Base-by-base conservation (phyloP, 306 rosid species). In the Adenanthera pavonina region DNA sequence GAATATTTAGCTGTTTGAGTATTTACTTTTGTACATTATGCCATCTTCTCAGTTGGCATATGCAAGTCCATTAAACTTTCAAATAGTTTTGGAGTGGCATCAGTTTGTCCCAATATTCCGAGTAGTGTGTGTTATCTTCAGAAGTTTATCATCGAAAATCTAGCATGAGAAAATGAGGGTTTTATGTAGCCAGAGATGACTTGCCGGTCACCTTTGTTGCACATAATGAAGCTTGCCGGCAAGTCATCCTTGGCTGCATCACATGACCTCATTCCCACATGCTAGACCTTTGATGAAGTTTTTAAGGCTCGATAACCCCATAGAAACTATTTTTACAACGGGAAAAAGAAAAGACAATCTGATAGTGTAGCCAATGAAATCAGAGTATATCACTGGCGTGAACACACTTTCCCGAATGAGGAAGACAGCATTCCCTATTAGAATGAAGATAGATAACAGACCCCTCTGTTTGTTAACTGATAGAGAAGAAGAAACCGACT, bases 191-290 rank as follows among this genome's bases (percentile, higher is more conserved):
- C 94, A 90, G 44, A 82, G 92, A 94, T 56, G 90, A 87, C 97
- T 92, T 91, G 95, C 94, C 98, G 92, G 78, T n/a, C 66, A 65
- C 54, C 34, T 7, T 43, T 1, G 6, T 51, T 51, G 17, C 14
- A 1, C 0, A 19, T n/a, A 85, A 13, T 36, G 6, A 81, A 72
- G 61, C 70, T 68, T 66, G 78, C 85, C 97, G 97, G 97, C 98
- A 95, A 95, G 94, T 95, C 98, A 95, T 95, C 98, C 97, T 95
- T 95, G 98, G 98, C 98, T 95, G 92, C 90, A 91, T 43, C 64
- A 85, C 86, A 78, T 83, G 81, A 76, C 92, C 97, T 95, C 95
- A 83, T 95, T 85, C 86, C 88, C 94, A 89, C 98, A 94, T 92
- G 98, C 95, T 83, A 88, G 94, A 91, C 88, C 64, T 43, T 60